Conservation (phyloP, 768 basidiomycete genomes). For the Rhodotorula kratochvilovae region DNA sequence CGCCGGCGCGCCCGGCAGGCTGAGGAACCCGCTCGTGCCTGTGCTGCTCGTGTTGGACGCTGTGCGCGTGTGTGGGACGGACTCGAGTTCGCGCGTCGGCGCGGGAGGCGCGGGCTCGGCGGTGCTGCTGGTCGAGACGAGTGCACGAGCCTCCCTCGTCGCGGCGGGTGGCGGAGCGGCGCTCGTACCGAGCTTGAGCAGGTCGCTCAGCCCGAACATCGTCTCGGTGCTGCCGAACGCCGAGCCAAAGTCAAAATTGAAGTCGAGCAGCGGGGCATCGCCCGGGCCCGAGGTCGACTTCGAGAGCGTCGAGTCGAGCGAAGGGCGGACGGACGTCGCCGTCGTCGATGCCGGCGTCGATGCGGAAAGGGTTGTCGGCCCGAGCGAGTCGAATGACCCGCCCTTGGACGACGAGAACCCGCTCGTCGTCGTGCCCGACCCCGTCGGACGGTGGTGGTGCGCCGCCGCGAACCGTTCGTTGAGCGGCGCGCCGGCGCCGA, state of each 20-base stretch:
- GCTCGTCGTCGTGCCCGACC: not conserved
- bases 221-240: slow-evolving; percentile 25
- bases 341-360: slow-evolving; percentile 3
- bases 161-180: no score
- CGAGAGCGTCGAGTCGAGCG: not conserved
- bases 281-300: not conserved
- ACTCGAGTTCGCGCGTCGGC: not conserved
- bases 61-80: not conserved
- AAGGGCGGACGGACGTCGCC: not conserved
- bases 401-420: slow-evolving; percentile 6
- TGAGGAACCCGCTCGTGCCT: not conserved
- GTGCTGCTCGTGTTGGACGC: not conserved
- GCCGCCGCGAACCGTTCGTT: not conserved
- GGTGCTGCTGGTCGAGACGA: not conserved
- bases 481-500: no score
- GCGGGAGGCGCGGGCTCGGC: not conserved
- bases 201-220: slow-evolving; percentile 30
- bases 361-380: not conserved
- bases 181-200: slow-evolving; percentile 8
- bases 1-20: not conserved
- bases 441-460: not conserved
- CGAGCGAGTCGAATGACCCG: slow-evolving; percentile 23
- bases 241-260: slow-evolving; percentile 27
- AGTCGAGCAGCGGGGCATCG: slow-evolving; percentile 19
- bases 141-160: not conserved